Base-by-base conservation (phyloP, 495 filamentous ascomycete genomes). In the Bacidia gigantensis region DNA sequence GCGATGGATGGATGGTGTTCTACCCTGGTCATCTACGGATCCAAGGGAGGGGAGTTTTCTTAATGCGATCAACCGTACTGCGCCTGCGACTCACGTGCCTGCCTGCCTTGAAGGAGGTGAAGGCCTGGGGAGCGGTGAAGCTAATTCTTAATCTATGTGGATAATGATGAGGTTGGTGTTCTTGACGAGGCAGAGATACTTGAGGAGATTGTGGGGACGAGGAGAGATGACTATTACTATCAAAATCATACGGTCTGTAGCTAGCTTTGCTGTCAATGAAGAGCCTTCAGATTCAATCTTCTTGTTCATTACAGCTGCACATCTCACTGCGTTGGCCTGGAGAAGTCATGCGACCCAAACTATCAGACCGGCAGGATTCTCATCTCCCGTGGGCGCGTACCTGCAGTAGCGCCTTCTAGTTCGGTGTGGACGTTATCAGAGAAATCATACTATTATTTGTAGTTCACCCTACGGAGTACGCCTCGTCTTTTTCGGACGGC, bases 391-490 rank as follows among this genome's bases (percentile, higher is more conserved):
- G 12, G 2, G 40, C 51, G 51, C 51, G 51, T 53, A 45, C 51
- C 51, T 53, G 51, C 51, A 53, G n/a, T 53, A 53, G 51, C 51
- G 42, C 35, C 5, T n/a, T n/a, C n/a, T n/a, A n/a, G n/a, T n/a
- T n/a, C n/a, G n/a, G n/a, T n/a, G n/a, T n/a, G n/a, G n/a, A n/a
- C n/a, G n/a, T n/a, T n/a, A n/a, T n/a, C n/a, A n/a, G n/a, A n/a
- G n/a, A n/a, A n/a, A n/a, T n/a, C n/a, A n/a, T n/a, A n/a, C n/a
- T n/a, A n/a, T n/a, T n/a, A n/a, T n/a, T n/a, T n/a, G n/a, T n/a
- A n/a, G n/a, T n/a, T n/a, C n/a, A n/a, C n/a, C n/a, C n/a, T n/a
- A n/a, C n/a, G n/a, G n/a, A n/a, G n/a, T n/a, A n/a, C n/a, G n/a
- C n/a, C n/a, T n/a, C n/a, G n/a, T n/a, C n/a, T n/a, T n/a, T n/a